Percentiles rank a stretch among this genome's conserved stretches.
Conservation (phyloP, 1,139 yeast species). For the Saccharomycopsis phalli region DNA sequence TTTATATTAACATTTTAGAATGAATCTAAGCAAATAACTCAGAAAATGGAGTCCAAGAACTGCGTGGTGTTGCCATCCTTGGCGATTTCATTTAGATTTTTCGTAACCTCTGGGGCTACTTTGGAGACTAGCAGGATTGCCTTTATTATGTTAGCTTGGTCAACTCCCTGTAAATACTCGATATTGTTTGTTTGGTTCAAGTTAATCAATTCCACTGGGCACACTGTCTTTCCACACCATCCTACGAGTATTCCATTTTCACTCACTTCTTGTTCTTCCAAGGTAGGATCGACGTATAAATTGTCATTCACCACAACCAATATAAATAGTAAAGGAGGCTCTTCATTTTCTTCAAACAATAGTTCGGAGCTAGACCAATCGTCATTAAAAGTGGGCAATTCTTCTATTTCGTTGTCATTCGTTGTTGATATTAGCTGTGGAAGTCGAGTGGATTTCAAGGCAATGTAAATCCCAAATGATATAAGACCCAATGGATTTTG, state of each 20-base stretch:
- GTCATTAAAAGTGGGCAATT: slow-evolving; percentile 85
- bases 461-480: slow-evolving; percentile 72
- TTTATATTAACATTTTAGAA: too few relatives aligned
- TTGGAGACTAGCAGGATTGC: slow-evolving; percentile 23
- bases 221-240: slow-evolving; percentile 55
- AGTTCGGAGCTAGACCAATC: slow-evolving; percentile 60
- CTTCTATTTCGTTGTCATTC: slow-evolving; percentile 49
- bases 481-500: slow-evolving; percentile 70
- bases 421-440: slow-evolving; percentile 62
- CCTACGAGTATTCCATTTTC: slow-evolving; percentile 74
- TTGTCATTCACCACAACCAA: slow-evolving; percentile 65
- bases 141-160: slow-evolving; percentile 22
- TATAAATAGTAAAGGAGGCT: slow-evolving; percentile 70
- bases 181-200: slow-evolving; percentile 27
- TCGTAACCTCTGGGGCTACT: slow-evolving; percentile 21
- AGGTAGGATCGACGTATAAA: slow-evolving; percentile 70
- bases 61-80: slow-evolving; percentile 16
- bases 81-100: slow-evolving; percentile 12
- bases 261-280: slow-evolving; percentile 77
- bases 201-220: slow-evolving; percentile 55
- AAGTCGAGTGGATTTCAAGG: slow-evolving; percentile 66
- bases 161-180: slow-evolving; percentile 23
- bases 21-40: not conserved
- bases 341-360: slow-evolving; percentile 30
- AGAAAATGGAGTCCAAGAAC: slow-evolving; percentile 17